Evolutionary conservation across 805 yeast species (phyloP).

Genomic region (Candida methanosorbosa): DNA sequence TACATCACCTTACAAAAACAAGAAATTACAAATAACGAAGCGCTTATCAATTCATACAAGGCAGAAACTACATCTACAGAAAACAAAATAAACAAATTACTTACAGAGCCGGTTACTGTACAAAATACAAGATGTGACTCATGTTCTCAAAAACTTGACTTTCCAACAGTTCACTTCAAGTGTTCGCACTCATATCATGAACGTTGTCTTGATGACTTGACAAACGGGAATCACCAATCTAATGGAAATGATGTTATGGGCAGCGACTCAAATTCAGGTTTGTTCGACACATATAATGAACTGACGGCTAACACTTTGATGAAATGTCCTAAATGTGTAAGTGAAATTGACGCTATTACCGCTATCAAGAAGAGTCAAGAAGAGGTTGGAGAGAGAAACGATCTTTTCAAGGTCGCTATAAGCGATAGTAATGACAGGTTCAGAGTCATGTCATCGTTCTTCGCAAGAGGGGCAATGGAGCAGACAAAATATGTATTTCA

Average conservation of each 20-base stretch:
- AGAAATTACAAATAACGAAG: slow-evolving; percentile 62
- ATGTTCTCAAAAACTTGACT: slow-evolving; percentile 58
- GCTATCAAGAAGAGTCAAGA: slow-evolving; percentile 52
- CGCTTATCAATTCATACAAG: slow-evolving; percentile 59
- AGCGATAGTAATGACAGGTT: slow-evolving; percentile 51
- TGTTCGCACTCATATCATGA: slow-evolving; percentile 87
- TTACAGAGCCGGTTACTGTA: slow-evolving; percentile 37
- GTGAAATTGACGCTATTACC: slow-evolving; percentile 59
- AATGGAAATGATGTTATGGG: neutral
- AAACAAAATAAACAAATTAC: slow-evolving; percentile 42
- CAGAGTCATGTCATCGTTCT: slow-evolving; percentile 67
- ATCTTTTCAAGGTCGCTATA: slow-evolving; percentile 52
- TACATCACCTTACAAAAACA: slow-evolving; percentile 49
- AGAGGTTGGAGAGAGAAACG: slow-evolving; percentile 52
- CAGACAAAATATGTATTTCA: slow-evolving; percentile 9
- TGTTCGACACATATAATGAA: slow-evolving; percentile 1
- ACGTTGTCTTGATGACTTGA: slow-evolving; percentile 55
- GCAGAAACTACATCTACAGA: slow-evolving; percentile 52
- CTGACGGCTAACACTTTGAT: slow-evolving; percentile 14
- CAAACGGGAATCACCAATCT: slow-evolving; percentile 8
- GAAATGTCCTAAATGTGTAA: slow-evolving; percentile 69
- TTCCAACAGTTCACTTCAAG: slow-evolving; percentile 75
- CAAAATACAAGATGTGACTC: slow-evolving; percentile 58
- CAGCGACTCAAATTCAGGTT: slow-evolving; percentile 9
- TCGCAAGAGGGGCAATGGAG: slow-evolving; percentile 85